These are phyloP conservation scores for Pestalotiopsis sp. DNA, from an alignment of 2,329 filamentous ascomycete species.

Conservation along the genomic window DNA sequence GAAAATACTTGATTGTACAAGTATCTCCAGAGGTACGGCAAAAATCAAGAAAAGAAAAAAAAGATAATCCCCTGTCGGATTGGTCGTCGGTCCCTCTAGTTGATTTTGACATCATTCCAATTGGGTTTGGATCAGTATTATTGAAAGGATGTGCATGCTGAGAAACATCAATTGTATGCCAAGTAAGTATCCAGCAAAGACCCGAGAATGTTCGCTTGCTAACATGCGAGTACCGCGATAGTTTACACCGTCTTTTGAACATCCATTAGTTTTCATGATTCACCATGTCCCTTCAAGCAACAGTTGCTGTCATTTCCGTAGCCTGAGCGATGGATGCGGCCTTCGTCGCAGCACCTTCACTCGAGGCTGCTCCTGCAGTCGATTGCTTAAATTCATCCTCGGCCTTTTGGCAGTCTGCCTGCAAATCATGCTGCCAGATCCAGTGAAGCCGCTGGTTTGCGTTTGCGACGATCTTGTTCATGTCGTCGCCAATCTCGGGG, in stretches of 20 bases:
- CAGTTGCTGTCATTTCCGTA: slow-evolving; percentile 1
- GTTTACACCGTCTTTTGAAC: not conserved
- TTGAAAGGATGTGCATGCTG: not conserved
- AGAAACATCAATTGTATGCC: not conserved
- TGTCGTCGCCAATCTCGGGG: slow-evolving; percentile 26
- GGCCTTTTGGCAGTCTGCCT: slow-evolving; percentile 24
- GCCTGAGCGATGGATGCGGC: slow-evolving; percentile 8
- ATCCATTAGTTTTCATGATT: not conserved
- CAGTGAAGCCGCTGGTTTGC: slow-evolving; percentile 30
- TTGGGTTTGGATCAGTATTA: not conserved
- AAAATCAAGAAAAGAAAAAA: too few relatives aligned
- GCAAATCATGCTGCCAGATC: slow-evolving; percentile 33
- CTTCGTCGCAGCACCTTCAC: slow-evolving; percentile 13
- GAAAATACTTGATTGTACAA: too few relatives aligned
- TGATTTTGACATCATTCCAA: too few relatives aligned
- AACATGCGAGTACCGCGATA: not conserved
- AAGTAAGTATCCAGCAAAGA: not conserved
- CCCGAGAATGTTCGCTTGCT: not conserved
- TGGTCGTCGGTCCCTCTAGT: too few relatives aligned
- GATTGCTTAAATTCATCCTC: slow-evolving; percentile 20
- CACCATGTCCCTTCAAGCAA: not conserved
- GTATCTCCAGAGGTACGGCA: too few relatives aligned
- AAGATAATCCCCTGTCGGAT: too few relatives aligned
- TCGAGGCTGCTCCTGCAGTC: slow-evolving; percentile 9
- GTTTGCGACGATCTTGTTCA: slow-evolving; percentile 31